phyloP scores from a whole-genome alignment of 441 rosid species.

The Breynia disticha region DNA sequence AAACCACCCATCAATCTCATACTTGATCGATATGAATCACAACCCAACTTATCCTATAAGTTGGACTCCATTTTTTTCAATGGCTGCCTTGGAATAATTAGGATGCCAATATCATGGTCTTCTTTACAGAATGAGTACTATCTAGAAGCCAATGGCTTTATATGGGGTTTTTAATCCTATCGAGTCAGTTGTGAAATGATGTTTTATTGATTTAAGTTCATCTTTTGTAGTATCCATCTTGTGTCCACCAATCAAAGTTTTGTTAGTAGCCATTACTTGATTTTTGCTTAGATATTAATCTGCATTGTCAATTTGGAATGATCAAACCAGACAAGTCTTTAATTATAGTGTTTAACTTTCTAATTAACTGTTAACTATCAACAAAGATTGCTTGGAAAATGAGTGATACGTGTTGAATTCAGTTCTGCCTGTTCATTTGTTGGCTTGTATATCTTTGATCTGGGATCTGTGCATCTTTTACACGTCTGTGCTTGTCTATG shows the following conservation, averaged over 20 bases:
- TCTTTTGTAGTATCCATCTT: conserved; percentile 35
- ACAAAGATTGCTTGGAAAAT: background rate
- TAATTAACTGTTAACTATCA: no score
- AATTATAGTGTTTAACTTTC: no score
- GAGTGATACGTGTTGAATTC: background rate
- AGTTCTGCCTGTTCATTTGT: background rate
- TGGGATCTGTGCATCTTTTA: background rate
- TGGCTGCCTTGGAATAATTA: background rate
- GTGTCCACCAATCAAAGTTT: conserved; percentile 54
- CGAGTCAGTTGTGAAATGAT: no score
- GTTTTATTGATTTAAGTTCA: conserved; percentile 17
- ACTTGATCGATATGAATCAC: no score
- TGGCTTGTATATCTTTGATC: background rate
- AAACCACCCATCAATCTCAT: no score
- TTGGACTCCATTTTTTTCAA: no score
- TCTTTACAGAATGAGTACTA: no score
- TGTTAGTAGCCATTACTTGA: conserved; percentile 20
- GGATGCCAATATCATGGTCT: background rate
- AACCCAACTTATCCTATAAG: no score
- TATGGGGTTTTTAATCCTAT: no score
- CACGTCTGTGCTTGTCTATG: background rate
- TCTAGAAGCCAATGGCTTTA: no score
- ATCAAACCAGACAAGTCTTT: no score
- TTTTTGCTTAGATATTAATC: background rate
- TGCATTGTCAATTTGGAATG: background rate